phyloP scores from a whole-genome alignment of 1,139 yeast species.

The Sugiyamaella novakii region DNA sequence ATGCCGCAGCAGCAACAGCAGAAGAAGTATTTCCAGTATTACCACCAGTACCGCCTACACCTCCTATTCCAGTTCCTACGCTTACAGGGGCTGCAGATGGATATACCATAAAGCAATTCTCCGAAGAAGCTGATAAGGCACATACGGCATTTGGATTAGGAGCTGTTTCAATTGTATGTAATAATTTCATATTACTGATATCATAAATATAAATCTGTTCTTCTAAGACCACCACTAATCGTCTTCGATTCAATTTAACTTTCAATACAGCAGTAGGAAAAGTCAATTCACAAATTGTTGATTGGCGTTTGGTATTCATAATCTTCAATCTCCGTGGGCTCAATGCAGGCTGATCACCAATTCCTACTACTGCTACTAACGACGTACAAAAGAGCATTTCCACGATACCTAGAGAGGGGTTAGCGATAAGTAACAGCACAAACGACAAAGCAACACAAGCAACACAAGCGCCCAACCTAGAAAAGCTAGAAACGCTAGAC shows the following conservation, averaged over 20 bases:
- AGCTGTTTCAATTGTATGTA: conserved; percentile 85
- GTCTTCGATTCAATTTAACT: conserved; percentile 72
- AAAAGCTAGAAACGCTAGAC: too few species aligned
- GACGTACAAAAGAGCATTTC: conserved; percentile 94
- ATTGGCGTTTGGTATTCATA: conserved; percentile 71
- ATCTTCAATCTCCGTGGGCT: conserved; percentile 82
- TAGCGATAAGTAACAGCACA: too few species aligned
- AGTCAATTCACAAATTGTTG: conserved; percentile 80
- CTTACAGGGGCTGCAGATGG: conserved; percentile 65
- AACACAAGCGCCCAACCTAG: too few species aligned
- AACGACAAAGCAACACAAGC: too few species aligned
- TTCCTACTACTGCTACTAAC: conserved; percentile 80
- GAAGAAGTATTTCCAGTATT: conserved; percentile 15
- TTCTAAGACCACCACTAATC: conserved; percentile 75
- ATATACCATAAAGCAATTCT: conserved; percentile 73
- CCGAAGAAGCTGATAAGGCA: conserved; percentile 66
- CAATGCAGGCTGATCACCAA: conserved; percentile 77
- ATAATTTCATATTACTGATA: conserved; percentile 78
- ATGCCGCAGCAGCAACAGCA: conserved; percentile 28
- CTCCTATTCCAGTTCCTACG: conserved; percentile 8
- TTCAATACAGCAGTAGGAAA: conserved; percentile 82
- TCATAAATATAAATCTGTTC: conserved; percentile 90
- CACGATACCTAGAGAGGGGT: conserved; percentile 57
- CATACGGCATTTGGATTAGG: conserved; percentile 60
- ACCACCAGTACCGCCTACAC: conserved; percentile 5